Conservation (phyloP, 2,329 filamentous ascomycete genomes). For the Penicillium sp. region DNA sequence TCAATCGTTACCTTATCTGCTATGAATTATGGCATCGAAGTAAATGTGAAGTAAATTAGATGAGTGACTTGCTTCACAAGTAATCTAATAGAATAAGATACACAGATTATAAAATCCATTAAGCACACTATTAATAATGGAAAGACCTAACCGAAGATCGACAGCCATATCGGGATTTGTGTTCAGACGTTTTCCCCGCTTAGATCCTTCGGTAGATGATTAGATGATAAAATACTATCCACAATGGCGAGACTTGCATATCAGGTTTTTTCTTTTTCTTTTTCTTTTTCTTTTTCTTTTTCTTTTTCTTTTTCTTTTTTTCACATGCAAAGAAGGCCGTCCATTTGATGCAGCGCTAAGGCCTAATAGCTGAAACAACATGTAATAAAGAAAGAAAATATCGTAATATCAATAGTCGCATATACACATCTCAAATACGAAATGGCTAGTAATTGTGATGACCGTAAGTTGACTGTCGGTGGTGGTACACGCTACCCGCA, state of each 20-base stretch:
- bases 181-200: background rate
- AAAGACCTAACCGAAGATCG: background rate
- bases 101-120: background rate
- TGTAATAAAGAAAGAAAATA: constrained; percentile 12
- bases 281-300: too few relatives aligned
- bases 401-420: constrained; percentile 21
- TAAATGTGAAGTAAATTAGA: too few relatives aligned
- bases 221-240: background rate
- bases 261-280: too few relatives aligned
- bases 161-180: background rate
- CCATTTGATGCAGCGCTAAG: background rate
- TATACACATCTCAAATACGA: constrained; percentile 15
- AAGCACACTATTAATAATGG: background rate
- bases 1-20: too few relatives aligned
- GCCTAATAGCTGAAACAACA: constrained; percentile 7
- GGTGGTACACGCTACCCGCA: constrained; percentile 49
- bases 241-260: background rate
- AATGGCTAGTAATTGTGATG: constrained; percentile 39
- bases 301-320: too few relatives aligned
- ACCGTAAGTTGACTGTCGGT: constrained; percentile 43
- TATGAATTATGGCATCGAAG: too few relatives aligned
- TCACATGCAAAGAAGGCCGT: constrained; percentile 2
- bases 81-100: constrained; percentile 1
- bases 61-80: background rate
- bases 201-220: background rate